Evolutionary conservation across 768 basidiomycete species (phyloP).

Genomic region (Lyophyllum atratum): DNA sequence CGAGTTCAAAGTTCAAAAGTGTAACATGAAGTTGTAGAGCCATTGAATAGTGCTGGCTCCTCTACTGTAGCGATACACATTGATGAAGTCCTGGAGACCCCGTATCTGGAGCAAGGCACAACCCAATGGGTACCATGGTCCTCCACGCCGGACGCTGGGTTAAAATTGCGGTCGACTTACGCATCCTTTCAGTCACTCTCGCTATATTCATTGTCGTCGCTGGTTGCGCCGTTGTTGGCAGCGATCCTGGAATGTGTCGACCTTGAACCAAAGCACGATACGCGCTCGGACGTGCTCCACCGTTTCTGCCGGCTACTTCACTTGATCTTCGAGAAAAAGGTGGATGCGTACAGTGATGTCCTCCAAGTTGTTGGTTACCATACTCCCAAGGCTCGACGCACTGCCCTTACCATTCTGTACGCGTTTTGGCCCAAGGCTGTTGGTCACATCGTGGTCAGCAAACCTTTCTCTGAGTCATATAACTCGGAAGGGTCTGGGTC

Average conservation of each 20-base stretch:
- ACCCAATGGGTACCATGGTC: constrained; percentile 32
- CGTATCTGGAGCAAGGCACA: constrained; percentile 4
- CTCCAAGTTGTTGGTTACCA: constrained; percentile 74
- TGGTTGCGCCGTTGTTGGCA: constrained; percentile 64
- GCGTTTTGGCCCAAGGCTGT: constrained; percentile 69
- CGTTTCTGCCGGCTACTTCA: constrained; percentile 56
- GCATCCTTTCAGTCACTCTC: constrained; percentile 56
- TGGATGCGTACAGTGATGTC: constrained; percentile 70
- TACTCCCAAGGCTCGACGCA: constrained; percentile 50
- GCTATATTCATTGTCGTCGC: constrained; percentile 61
- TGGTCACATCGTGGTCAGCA: constrained; percentile 66
- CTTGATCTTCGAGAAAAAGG: constrained; percentile 56
- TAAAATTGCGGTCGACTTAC: constrained; percentile 48
- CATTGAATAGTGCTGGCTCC: constrained; percentile 21
- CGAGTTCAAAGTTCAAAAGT: neutral
- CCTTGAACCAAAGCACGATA: constrained; percentile 26
- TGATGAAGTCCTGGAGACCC: constrained; percentile 45
- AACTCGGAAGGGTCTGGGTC: constrained; percentile 23
- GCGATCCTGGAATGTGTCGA: constrained; percentile 62
- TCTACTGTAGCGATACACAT: constrained; percentile 63
- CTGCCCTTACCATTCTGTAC: constrained; percentile 56
- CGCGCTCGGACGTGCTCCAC: constrained; percentile 39
- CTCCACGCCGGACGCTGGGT: constrained; percentile 11
- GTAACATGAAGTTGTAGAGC: neutral
- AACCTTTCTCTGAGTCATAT: constrained; percentile 44